Conservation (phyloP, 805 yeast species). For the Saccharomycopsis sp. region DNA sequence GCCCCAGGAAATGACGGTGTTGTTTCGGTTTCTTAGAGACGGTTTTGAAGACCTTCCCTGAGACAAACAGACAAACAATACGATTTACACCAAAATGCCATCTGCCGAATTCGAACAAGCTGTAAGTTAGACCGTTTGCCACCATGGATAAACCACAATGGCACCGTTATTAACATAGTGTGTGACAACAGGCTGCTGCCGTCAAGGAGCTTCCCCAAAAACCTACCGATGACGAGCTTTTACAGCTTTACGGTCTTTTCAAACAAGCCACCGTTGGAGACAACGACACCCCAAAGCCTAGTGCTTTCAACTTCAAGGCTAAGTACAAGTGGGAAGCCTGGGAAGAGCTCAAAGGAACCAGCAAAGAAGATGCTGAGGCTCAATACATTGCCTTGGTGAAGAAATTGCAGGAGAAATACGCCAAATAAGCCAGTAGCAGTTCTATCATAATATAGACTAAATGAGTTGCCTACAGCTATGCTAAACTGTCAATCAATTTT, state of each 20-base stretch:
- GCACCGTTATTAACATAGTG: not conserved
- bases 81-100: slow-evolving; percentile 27
- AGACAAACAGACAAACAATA: not conserved
- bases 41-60: not conserved
- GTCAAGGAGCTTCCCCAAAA: slow-evolving; percentile 68
- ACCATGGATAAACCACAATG: no score
- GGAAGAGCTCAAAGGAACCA: slow-evolving; percentile 78
- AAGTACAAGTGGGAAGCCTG: slow-evolving; percentile 98
- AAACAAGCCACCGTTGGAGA: slow-evolving; percentile 98
- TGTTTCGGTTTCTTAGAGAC: not conserved
- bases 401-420: slow-evolving; percentile 50
- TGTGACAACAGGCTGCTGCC: slow-evolving; percentile 54
- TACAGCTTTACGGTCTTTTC: slow-evolving; percentile 83
- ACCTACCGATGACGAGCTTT: slow-evolving; percentile 82
- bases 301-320: slow-evolving; percentile 86
- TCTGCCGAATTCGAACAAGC: slow-evolving; percentile 29
- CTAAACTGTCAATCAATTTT: no score
- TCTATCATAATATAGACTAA: no score
- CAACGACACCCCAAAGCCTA: slow-evolving; percentile 81
- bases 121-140: not conserved
- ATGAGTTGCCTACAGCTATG: not conserved
- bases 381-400: slow-evolving; percentile 66
- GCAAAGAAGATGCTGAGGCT: slow-evolving; percentile 86
- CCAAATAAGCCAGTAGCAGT: slow-evolving; percentile 20
- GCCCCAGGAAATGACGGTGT: not conserved